These are phyloP conservation scores for Aureobasidium sp. DNA, from an alignment of 2,329 filamentous ascomycete species.

Conservation along the genomic window DNA sequence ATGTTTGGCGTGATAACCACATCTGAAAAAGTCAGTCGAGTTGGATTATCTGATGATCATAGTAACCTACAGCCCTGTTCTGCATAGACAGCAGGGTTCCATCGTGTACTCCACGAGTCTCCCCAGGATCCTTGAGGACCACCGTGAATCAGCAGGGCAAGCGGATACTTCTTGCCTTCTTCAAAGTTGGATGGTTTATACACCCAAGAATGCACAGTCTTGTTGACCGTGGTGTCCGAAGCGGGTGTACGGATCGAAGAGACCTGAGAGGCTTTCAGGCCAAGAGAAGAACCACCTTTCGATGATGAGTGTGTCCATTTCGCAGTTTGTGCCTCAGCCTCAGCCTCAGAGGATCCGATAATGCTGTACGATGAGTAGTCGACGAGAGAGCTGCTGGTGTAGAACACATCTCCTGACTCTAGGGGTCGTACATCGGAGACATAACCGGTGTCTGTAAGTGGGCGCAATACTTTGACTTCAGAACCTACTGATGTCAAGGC, in stretches of 20 bases:
- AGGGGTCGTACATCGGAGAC: constrained; percentile 47
- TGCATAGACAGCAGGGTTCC: constrained; percentile 80
- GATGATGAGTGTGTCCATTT: constrained; percentile 45
- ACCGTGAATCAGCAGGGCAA: constrained; percentile 73
- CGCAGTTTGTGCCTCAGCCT: constrained; percentile 23
- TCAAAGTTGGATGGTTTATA: constrained; percentile 58
- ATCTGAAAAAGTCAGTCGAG: constrained; percentile 29
- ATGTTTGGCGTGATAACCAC: constrained; percentile 75
- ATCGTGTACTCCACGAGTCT: constrained; percentile 70
- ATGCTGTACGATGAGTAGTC: constrained; percentile 64
- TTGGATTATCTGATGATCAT: neutral
- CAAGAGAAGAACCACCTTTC: constrained; percentile 56
- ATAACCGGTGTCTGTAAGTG: constrained; percentile 46
- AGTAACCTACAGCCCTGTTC: constrained; percentile 60
- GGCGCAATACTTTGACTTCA: constrained; percentile 32
- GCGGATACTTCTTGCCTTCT: constrained; percentile 61
- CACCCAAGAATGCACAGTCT: constrained; percentile 61
- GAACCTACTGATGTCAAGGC: constrained; percentile 42
- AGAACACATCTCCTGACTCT: constrained; percentile 45
- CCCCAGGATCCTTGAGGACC: constrained; percentile 71
- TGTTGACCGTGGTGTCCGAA: constrained; percentile 39
- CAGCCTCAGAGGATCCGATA: constrained; percentile 39
- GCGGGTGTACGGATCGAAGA: constrained; percentile 63
- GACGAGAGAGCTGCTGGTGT: constrained; percentile 59
- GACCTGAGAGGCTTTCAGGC: constrained; percentile 54